phyloP scores from a whole-genome alignment of 2,329 filamentous ascomycete species.

The Tolypocladium pustulatum region DNA sequence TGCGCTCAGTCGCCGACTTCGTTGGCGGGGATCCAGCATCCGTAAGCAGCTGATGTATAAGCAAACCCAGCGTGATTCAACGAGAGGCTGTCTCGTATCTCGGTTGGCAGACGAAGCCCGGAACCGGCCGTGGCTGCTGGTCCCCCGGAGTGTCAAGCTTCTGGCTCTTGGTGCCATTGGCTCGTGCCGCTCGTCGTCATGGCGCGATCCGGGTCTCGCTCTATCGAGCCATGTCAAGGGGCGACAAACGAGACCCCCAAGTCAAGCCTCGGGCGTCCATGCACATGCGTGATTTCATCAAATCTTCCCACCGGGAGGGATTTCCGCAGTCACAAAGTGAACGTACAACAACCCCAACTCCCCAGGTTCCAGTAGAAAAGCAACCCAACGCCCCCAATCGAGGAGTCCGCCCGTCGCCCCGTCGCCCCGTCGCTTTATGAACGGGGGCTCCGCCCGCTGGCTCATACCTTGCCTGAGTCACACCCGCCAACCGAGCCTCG shows the following conservation, averaged over 20 bases:
- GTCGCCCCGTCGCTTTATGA: not conserved
- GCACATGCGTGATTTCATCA: not conserved
- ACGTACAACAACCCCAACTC: no score
- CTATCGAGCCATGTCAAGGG: not conserved
- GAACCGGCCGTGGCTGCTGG: not conserved
- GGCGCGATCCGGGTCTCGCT: not conserved
- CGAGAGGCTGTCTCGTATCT: not conserved
- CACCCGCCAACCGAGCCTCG: not conserved
- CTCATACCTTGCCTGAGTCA: not conserved
- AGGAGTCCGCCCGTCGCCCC: not conserved
- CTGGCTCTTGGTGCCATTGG: not conserved
- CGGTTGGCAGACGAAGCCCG: not conserved
- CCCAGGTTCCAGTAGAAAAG: not conserved
- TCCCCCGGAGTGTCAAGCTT: not conserved
- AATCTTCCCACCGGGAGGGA: no score
- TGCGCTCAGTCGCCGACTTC: no score
- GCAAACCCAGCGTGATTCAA: not conserved
- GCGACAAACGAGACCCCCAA: not conserved
- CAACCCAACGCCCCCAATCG: not conserved
- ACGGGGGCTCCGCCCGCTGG: not conserved
- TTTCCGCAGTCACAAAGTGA: no score
- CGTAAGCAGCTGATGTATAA: not conserved
- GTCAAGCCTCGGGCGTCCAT: not conserved
- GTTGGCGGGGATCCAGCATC: no score
- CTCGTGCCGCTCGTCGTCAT: not conserved